A percentile compares a stretch with the other conserved stretches of the same genome.
Conservation (phyloP, 805 yeast species). For the Yarrowia sp. region DNA sequence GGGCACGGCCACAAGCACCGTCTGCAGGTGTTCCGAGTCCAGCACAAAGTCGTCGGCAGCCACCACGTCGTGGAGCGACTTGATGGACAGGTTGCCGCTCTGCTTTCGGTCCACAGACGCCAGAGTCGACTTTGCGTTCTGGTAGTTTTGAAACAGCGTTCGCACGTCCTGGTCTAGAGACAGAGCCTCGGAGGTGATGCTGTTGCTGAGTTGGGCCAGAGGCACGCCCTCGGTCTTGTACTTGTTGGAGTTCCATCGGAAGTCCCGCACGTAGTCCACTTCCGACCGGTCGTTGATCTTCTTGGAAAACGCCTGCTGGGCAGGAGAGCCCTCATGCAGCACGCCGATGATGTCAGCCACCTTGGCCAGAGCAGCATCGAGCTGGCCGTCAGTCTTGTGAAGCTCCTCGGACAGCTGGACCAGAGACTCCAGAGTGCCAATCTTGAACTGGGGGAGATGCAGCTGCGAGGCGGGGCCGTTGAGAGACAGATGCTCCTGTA, state of each 20-base stretch:
- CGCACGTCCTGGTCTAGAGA: constrained; percentile 86
- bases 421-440: constrained; percentile 91
- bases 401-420: constrained; percentile 92
- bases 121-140: constrained; percentile 80
- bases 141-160: constrained; percentile 74
- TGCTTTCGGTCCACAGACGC: constrained; percentile 90
- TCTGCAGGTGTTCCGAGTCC: constrained; percentile 83
- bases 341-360: constrained; percentile 73
- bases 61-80: constrained; percentile 88
- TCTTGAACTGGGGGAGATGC: constrained; percentile 82
- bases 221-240: constrained; percentile 80
- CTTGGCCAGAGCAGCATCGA: constrained; percentile 72
- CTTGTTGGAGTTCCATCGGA: constrained; percentile 88
- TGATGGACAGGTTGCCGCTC: constrained; percentile 90
- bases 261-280: constrained; percentile 72
- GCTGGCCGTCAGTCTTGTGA: constrained; percentile 78
- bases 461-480: constrained; percentile 58
- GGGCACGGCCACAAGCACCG: constrained; percentile 90
- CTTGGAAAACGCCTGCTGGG: constrained; percentile 58
- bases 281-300: constrained; percentile 58
- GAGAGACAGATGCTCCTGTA: constrained; percentile 46
- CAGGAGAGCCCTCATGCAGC: constrained; percentile 55
- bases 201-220: constrained; percentile 72
- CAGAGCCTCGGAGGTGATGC: constrained; percentile 77
- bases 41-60: constrained; percentile 81